Conservation (phyloP, 805 yeast species). For the Cephaloascus albidus region DNA sequence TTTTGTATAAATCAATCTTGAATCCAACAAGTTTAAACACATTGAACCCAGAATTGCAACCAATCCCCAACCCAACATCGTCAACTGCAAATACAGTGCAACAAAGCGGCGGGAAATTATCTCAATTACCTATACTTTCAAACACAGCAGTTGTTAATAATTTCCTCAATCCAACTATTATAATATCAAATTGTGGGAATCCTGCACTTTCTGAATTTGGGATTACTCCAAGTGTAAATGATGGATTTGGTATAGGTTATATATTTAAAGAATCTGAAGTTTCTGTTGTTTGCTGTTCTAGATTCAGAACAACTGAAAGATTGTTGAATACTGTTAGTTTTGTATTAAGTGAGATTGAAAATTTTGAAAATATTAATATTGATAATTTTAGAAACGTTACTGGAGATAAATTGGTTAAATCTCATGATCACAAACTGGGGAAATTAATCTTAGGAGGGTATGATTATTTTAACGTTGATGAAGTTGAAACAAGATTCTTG, state of each 20-base stretch:
- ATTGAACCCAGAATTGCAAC: constrained; percentile 33
- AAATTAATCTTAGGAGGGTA: constrained; percentile 44
- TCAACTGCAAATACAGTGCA: too few species aligned
- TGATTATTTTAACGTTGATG: constrained; percentile 52
- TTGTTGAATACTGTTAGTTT: constrained; percentile 43
- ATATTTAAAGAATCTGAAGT: constrained; percentile 42
- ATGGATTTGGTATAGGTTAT: constrained; percentile 52
- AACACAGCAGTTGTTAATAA: constrained; percentile 2
- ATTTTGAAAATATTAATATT: constrained; percentile 1
- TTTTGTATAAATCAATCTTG: constrained; percentile 47
- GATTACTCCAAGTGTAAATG: constrained; percentile 49
- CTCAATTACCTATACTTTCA: not conserved
- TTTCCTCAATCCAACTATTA: constrained; percentile 23
- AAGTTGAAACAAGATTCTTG: constrained; percentile 36
- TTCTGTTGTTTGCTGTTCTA: constrained; percentile 46
- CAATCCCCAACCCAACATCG: constrained; percentile 7
- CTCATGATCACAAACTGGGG: constrained; percentile 7
- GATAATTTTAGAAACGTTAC: not conserved
- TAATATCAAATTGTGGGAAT: constrained; percentile 49
- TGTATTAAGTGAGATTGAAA: constrained; percentile 36
- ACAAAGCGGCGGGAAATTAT: too few species aligned
- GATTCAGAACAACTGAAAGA: constrained; percentile 51
- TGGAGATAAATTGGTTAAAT: not conserved
- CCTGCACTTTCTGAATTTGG: constrained; percentile 51
- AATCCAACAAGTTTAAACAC: constrained; percentile 36